Evolutionary conservation across 306 rosid species (phyloP), one percentile per base, ranked within the genome.

Genomic region (Vigna mungo): DNA sequence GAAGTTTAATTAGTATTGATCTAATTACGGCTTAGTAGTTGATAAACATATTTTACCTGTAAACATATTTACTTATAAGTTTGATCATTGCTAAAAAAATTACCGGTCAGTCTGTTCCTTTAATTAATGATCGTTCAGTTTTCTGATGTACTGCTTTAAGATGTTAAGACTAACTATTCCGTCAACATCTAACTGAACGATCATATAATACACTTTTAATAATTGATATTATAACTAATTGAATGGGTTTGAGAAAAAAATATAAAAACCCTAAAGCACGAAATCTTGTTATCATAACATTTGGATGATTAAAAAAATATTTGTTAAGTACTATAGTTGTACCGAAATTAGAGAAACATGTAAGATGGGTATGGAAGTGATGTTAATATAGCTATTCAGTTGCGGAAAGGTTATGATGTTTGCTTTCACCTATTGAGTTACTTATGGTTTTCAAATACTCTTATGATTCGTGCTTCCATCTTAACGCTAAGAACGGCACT

Each of bases 41-140:
- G 3, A 25, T 25, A 2, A 25, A 25, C 3, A 25, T 25, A 25
- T 2, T 25, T 25, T 25, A 25, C 0, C 27, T 25, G 0, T 25
- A 25, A 25, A 25, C 0, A 25, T 25, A 25, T 2, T 2, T 0
- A 25, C 0, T 25, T 25, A 3, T 25, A 25, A 25, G 0, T 25
- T 25, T 25, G 25, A 25, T 25, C 3, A 25, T 25, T 25, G 3
- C 0, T 25, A 25, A 0, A 2, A 25, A 25, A 2, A 25, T 25
- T 25, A 25, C 0, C 3, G 27, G 3, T 25, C 0, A 0, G 0
- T 25, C 0, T 2, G 0, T 2, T 2, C 27, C 27, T 25, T 25
- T 25, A 25, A 2, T 25, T 25, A 25, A 25, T 25, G 0, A 0
- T 25, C 0, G 3, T 25, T 3, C 27, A 25, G 0, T 25, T 25